Evolutionary conservation across 495 filamentous ascomycete species (phyloP).

Genomic region (Ascodesmis nigricans): DNA sequence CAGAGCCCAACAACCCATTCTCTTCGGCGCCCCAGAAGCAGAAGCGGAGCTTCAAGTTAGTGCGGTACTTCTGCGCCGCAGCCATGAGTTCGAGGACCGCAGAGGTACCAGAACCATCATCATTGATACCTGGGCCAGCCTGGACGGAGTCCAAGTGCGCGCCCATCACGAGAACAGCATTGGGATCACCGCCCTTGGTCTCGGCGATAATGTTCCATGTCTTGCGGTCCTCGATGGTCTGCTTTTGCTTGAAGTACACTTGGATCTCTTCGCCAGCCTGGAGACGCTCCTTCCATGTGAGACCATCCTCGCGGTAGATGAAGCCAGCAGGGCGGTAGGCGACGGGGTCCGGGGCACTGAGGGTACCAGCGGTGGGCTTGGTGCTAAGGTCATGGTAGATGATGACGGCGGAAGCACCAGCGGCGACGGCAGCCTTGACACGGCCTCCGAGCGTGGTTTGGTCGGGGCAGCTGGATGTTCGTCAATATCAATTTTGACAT

Average conservation of each 20-base stretch:
- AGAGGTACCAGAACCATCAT: constrained; percentile 25
- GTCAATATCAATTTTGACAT: too few relatives aligned
- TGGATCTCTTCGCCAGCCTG: constrained; percentile 18
- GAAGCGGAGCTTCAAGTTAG: constrained; percentile 25
- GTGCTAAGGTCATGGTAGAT: constrained; percentile 23
- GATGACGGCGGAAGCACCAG: constrained; percentile 24
- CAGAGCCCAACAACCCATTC: constrained; percentile 23
- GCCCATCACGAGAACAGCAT: constrained; percentile 25
- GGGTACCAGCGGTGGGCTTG: constrained; percentile 20
- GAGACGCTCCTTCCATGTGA: constrained; percentile 17
- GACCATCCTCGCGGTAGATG: constrained; percentile 23
- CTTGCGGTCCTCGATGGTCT: constrained; percentile 22
- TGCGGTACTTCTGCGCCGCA: constrained; percentile 20
- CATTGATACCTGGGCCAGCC: constrained; percentile 26
- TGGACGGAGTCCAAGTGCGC: constrained; percentile 28
- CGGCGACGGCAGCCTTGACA: constrained; percentile 22
- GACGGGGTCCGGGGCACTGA: constrained; percentile 22
- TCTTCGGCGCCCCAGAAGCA: constrained; percentile 30
- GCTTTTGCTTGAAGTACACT: constrained; percentile 24
- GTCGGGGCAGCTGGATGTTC: constrained; percentile 23
- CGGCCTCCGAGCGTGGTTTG: constrained; percentile 26
- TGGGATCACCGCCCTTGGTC: constrained; percentile 23
- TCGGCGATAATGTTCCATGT: constrained; percentile 28
- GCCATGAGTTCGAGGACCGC: constrained; percentile 25
- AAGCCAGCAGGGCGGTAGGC: constrained; percentile 22